phyloP scores from a whole-genome alignment of 2,329 filamentous ascomycete genomes.

The Neofusicoccum parvum region DNA sequence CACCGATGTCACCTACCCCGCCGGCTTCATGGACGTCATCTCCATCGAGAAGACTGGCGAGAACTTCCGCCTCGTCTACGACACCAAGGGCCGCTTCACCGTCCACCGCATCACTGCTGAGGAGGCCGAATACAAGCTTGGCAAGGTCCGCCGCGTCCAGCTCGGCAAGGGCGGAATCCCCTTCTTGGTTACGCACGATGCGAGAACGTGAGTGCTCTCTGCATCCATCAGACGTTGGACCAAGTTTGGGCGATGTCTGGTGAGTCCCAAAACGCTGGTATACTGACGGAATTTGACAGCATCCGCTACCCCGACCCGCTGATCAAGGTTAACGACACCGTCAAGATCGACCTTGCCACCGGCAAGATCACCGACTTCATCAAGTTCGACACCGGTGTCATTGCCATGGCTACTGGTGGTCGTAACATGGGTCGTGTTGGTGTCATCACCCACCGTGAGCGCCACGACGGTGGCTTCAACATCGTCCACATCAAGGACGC shows the following conservation, averaged over 20 bases:
- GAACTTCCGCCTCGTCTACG: constrained; percentile 99
- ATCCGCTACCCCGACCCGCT: constrained; percentile 98
- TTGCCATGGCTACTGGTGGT: constrained; percentile 98
- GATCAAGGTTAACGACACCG: constrained; percentile 99
- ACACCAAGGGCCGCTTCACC: constrained; percentile 99
- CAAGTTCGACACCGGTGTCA: constrained; percentile 97
- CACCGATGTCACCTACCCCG: constrained; percentile 96
- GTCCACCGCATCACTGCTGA: constrained; percentile 98
- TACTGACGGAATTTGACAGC: constrained; percentile 58
- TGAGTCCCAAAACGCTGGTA: constrained; percentile 27
- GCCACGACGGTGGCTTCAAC: constrained; percentile 99
- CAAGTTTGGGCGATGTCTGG: constrained; percentile 81
- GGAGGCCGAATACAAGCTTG: constrained; percentile 99
- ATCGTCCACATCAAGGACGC: constrained; percentile 99
- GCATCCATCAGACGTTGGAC: constrained; percentile 99
- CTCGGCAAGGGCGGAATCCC: constrained; percentile 99
- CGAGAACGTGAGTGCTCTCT: constrained; percentile 99
- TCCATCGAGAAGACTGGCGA: constrained; percentile 99
- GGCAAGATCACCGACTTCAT: constrained; percentile 99
- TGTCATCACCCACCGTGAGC: constrained; percentile 99
- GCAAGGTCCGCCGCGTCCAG: constrained; percentile 99
- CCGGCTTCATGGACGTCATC: constrained; percentile 99
- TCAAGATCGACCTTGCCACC: constrained; percentile 96
- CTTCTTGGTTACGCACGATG: constrained; percentile 99
- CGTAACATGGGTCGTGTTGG: constrained; percentile 99